Base-by-base conservation (phyloP, 345 rosid genomes). In the Hypericum perforatum region DNA sequence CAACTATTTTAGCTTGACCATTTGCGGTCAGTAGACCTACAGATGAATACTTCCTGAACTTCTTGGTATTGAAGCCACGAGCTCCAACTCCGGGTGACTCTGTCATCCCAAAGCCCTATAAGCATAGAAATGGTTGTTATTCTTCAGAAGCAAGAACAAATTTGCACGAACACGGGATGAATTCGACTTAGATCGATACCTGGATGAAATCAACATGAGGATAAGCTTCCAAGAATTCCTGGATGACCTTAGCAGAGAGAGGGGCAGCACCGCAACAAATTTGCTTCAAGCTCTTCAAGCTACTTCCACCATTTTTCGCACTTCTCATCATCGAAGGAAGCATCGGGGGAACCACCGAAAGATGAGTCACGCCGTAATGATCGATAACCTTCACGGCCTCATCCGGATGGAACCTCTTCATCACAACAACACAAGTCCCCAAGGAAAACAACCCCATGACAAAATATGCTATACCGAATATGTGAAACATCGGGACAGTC, bases 211-310 rank as follows among this genome's bases (percentile, higher is more conserved):
- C 95, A 22, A 82, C 90, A 56, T 73, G 74, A 59, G 79, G 83
- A 43, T 84, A 65, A 60, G 68, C 61, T 64, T 11, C 57, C 56
- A 78, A 43, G 37, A 90, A 82, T 14, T 78, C 78, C 40, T 84
- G 80, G 14, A 90, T 74, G 15, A 63, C 48, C 63, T 74, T 77
- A 50, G 54, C 56, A 39, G 69, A 71, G 45, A 73, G 53, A 41
- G 94, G 79, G 62, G 97, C 95, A 29, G 95, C 97, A 43, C 97
- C 97, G 43, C 65, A 74, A 32, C 89, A 84, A 71, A 90, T 85
- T 67, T 84, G 91, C 75, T 84, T 86, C 68, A 90, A 73, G 57
- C 86, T 84, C 69, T 46, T 72, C 42, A 90, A 73, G 58, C 54
- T 57, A 53, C 64, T 54, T 9, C 70, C 76, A 54, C 57, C 36